Evolutionary conservation across 306 rosid species (phyloP), one percentile per base, ranked within the genome.

Genomic region (Boehmeria nivea): DNA sequence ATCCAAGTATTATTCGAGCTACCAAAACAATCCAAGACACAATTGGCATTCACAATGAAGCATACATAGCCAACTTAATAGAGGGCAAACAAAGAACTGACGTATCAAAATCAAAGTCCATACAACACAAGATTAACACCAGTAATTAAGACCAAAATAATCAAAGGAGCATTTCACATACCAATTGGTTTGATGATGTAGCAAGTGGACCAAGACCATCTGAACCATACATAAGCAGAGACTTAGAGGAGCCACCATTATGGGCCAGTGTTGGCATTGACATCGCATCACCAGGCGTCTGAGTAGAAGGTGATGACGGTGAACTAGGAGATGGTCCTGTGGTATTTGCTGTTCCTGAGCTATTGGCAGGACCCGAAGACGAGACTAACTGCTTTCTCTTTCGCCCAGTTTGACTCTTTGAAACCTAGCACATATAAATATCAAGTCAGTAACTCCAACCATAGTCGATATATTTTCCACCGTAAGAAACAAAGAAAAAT

Each of bases 311-410:
- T 2, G 86, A 59, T 55, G 87, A 81, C 47, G 86, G 84, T 36
- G 88, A 78, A 64, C 75, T 65, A 23, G 62, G 59, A 28, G 80
- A 78, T 31, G 83, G 88, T 44, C 79, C 88, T 11, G 81, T 60
- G 56, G 83, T 78, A 61, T 81, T 85, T 63, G 74, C 75, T 12
- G 89, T 79, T 45, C 89, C 89, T 48, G 86, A 71, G 70, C 88
- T 76, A 57, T 76, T 76, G 54, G 82, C 76, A 60, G 80, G 76
- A 52, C 80, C 80, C 31, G 86, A 74, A 58, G 86, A 76, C 59
- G 87, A 68, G 52, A 57, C 76, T 3, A 70, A 69, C 43, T 68
- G 74, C 72, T 83, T 86, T 72, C 82, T 69, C 77, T 83, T 86
- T 61, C 72, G 68, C 42, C 60, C 78, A 42, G 48, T 57, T 64